A percentile compares a stretch with the other conserved stretches of the same genome.
These are phyloP conservation scores for Hypoxylon sp. DNA, from an alignment of 2,329 filamentous ascomycete species.

Conservation along the genomic window DNA sequence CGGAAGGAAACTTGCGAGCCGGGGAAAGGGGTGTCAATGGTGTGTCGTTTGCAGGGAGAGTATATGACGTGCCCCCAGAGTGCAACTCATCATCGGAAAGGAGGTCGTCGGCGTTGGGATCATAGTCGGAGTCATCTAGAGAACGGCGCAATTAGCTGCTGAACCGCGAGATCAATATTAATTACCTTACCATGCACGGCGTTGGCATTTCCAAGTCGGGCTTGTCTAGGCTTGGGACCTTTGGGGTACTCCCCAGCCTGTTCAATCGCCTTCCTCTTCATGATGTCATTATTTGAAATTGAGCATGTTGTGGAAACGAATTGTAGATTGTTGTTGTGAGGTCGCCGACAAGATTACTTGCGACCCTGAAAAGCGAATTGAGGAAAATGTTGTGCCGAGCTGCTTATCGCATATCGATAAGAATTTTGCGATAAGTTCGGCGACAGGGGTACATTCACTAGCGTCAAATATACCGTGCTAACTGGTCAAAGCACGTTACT, in stretches of 20 bases:
- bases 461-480: background rate
- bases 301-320: conserved; percentile 11
- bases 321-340: background rate
- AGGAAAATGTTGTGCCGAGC: conserved; percentile 36
- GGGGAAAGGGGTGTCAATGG: conserved; percentile 67
- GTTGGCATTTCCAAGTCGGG: conserved; percentile 20
- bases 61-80: conserved; percentile 43
- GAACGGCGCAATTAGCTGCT: conserved; percentile 16
- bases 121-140: conserved; percentile 23
- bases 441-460: conserved; percentile 7
- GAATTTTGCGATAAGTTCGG: background rate
- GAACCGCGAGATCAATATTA: conserved; percentile 69
- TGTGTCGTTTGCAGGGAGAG: conserved; percentile 58
- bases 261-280: conserved; percentile 49
- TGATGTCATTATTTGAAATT: conserved; percentile 16
- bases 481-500: conserved; percentile 16
- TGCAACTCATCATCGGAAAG: conserved; percentile 44
- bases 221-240: conserved; percentile 40
- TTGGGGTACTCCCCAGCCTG: conserved; percentile 31
- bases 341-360: background rate
- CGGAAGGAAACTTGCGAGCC: conserved; percentile 73
- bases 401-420: conserved; percentile 36
- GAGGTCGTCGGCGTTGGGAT: conserved; percentile 35
- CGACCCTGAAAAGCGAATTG: conserved; percentile 16
- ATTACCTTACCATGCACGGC: conserved; percentile 56